Base-by-base conservation (phyloP, 2,329 filamentous ascomycete species). In the Exophiala calicioides region DNA sequence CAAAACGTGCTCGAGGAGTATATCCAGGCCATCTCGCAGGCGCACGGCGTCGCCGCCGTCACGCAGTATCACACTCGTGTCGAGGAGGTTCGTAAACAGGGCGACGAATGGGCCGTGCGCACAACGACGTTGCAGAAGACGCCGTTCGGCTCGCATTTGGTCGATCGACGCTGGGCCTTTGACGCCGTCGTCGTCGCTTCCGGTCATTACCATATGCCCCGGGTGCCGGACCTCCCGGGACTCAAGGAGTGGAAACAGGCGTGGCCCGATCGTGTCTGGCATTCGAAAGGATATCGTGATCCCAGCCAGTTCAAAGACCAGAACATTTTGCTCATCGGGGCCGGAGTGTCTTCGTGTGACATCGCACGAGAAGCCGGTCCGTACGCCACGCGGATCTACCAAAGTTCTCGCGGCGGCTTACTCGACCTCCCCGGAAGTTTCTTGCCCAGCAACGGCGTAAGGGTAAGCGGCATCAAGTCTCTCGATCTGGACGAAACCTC, bases 61-160 rank as follows among this genome's bases (percentile, higher is more conserved):
- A 80, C 79, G 0, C 58, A 66, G 0, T 84, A 79, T 56, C 68
- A 81, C 33, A 85, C 82, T 0, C 68, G 78, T n/a, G 83, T 86
- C 0, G 76, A 77, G 50, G 64, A 68, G 3, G 57, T 77, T 0
- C 50, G 56, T 1, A 85, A 84, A 58, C 59, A 63, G 0, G 65
- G 62, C 0, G 62, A 63, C 8, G 57, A 59, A 2, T 86, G 82
- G 82, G 59, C 61, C 1, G 65, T 86, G 0, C 62, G 69, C 2
- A 77, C 77, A 10, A 69, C 70, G 4, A 74, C 68, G 1, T 59
- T 82, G 2, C 40, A 53, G 20, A 53, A 47, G 27, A 10, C 18
- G 24, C 12, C 30, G 5, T 20, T 27, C n/a, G 47, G 38, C 4
- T 27, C 33, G 32, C 47, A 40, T 7, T 32, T 58, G 42, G 19